phyloP scores from a whole-genome alignment of 306 rosid genomes.

The Astragalus glycyphyllos region DNA sequence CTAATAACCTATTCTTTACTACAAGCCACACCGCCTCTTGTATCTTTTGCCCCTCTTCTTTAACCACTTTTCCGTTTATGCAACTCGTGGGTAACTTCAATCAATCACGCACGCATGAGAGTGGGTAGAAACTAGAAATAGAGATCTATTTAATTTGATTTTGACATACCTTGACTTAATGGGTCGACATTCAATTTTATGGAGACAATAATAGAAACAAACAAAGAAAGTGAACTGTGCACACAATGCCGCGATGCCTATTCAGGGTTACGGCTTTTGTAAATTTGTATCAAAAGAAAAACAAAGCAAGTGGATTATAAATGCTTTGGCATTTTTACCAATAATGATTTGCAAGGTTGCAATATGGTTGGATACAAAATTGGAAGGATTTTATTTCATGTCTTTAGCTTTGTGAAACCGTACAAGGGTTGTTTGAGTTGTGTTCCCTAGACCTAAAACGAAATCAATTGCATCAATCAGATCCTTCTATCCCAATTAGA shows the following conservation, averaged over 20 bases:
- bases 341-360: constrained; percentile 36
- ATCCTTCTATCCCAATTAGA: constrained; percentile 58
- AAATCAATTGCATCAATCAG: constrained; percentile 69
- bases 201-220: neutral
- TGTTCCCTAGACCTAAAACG: constrained; percentile 45
- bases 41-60: constrained; percentile 40
- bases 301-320: neutral
- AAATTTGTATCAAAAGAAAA: constrained; percentile 3
- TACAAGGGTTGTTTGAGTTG: constrained; percentile 40
- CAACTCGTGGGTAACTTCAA: no score
- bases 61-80: no score
- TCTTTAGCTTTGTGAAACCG: constrained; percentile 46
- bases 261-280: neutral
- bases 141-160: no score
- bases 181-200: neutral
- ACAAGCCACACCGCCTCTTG: constrained; percentile 75
- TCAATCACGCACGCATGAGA: no score
- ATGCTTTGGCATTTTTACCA: constrained; percentile 33
- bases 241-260: neutral
- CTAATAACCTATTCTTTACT: constrained; percentile 61
- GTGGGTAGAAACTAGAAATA: no score
- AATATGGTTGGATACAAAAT: constrained; percentile 30
- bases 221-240: constrained; percentile 6
- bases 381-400: constrained; percentile 55
- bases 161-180: no score